Base-by-base conservation (phyloP, 176 grass and related monocot genomes). In the Stipa capillata region DNA sequence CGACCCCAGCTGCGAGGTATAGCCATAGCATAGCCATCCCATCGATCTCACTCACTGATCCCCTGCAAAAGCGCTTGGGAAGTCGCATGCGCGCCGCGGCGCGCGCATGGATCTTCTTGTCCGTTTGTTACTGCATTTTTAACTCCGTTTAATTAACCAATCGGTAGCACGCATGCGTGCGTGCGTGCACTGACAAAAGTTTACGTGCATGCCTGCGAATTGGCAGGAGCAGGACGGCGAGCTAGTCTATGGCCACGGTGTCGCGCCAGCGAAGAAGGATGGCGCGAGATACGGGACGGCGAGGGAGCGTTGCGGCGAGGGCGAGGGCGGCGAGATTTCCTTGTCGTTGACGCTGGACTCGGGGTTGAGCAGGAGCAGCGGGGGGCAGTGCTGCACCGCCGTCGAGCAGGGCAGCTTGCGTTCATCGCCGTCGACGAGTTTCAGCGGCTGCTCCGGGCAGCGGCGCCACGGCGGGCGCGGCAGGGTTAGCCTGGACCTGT, bases 401-500 rank as follows among this genome's bases (percentile, higher is more conserved):
- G 51, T 33, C 49, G 49, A 35, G 42, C 42, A 70, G 23, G 79
- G 69, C 69, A 85, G 69, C 50, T 48, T 78, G 43, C 34, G 81
- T 11, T 40, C 79, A 72, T 76, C 69, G 80, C 27, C 68, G 58
- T 52, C 67, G 66, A 36, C 69, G 69, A 74, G 69, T 8, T 48
- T 9, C 1, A 3, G 60, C 61, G 45, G 55, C 43, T 57, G 68
- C 67, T 62, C 67, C 2, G 77, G 63, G 21, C 77, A 17, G 2
- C 23, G 59, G 28, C 41, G 1, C 27, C 28, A 41, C 45, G 73
- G 48, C 13, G 6, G 71, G 4, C 7, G 69, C 29, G 11, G 6
- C 35, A 55, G 56, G 0, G 35, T 85, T 23, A 77, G 67, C 70
- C 76, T 89, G 83, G 83, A 89, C 54, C 83, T 89, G 39, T 55